These are phyloP conservation scores for Porogramme epimiltina DNA, from an alignment of 1,284 basidiomycete species.

Conservation along the genomic window DNA sequence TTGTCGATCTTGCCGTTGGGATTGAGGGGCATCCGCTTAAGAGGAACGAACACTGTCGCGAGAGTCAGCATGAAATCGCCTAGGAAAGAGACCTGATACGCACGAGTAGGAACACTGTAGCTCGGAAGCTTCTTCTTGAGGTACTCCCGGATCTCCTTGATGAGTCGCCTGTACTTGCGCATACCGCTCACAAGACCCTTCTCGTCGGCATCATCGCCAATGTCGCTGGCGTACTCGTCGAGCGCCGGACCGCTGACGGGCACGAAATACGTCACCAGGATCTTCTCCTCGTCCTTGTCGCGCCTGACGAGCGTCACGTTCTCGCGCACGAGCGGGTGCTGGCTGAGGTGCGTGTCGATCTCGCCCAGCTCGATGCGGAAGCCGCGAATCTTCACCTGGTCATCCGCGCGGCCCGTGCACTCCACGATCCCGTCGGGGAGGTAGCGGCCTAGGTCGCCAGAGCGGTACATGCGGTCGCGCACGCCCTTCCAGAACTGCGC, in stretches of 20 bases:
- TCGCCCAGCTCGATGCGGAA: conserved; percentile 99
- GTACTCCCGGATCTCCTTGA: conserved; percentile 93
- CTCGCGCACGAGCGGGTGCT: conserved; percentile 92
- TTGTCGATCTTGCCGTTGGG: conserved; percentile 99
- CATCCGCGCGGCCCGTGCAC: conserved; percentile 96
- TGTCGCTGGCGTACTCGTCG: conserved; percentile 76
- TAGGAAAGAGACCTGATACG: conserved; percentile 27
- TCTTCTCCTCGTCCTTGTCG: conserved; percentile 99
- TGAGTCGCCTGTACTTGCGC: conserved; percentile 82
- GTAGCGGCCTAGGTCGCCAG: conserved; percentile 96
- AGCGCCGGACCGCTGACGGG: conserved; percentile 77
- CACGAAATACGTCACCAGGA: conserved; percentile 98
- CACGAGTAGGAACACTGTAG: conserved; percentile 88
- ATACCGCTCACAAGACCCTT: conserved; percentile 72
- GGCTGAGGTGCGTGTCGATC: conserved; percentile 95
- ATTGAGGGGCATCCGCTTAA: conserved; percentile 95
- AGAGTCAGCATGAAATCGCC: conserved; percentile 11
- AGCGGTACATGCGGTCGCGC: conserved; percentile 97
- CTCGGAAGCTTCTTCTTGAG: conserved; percentile 97
- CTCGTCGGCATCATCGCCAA: conserved; percentile 62
- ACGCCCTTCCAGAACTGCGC: conserved; percentile 94
- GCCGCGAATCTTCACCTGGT: conserved; percentile 99
- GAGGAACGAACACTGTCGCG: conserved; percentile 85
- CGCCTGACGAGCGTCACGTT: conserved; percentile 96
- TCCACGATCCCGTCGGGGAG: conserved; percentile 93